Conservation (phyloP, 257 asterid genomes). For the Linaria vulgaris region DNA sequence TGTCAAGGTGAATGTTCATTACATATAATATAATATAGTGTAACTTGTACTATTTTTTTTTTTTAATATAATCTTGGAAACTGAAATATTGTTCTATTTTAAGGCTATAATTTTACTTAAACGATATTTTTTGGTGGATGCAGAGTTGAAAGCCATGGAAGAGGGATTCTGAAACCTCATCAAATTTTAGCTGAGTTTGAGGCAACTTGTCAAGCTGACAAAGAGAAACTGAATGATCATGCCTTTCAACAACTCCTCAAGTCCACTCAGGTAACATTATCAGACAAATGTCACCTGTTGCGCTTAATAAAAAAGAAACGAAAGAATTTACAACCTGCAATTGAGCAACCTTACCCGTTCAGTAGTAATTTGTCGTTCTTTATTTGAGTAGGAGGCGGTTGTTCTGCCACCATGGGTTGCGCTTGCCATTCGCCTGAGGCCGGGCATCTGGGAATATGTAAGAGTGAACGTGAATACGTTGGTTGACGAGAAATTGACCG, state of each 20-base stretch:
- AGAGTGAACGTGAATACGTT: constrained; percentile 72
- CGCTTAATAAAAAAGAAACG: too few species aligned
- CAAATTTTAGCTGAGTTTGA: constrained; percentile 85
- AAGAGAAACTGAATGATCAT: constrained; percentile 55
- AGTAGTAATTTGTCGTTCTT: not conserved
- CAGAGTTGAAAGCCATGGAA: constrained; percentile 83
- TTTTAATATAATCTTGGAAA: too few species aligned
- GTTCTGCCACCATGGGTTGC: constrained; percentile 95
- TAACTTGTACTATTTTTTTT: too few species aligned
- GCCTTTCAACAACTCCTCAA: constrained; percentile 77
- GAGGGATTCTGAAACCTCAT: constrained; percentile 83
- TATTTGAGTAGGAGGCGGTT: constrained; percentile 65
- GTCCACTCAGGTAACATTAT: constrained; percentile 66
- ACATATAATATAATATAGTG: not conserved
- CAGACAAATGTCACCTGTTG: not conserved
- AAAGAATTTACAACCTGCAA: too few species aligned
- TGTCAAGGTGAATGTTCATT: constrained; percentile 47
- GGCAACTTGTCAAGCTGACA: constrained; percentile 51
- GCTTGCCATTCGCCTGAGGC: constrained; percentile 87
- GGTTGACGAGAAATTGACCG: constrained; percentile 72
- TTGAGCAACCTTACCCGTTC: too few species aligned
- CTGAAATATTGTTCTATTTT: too few species aligned
- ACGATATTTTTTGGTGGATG: not conserved
- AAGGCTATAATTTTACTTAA: not conserved
- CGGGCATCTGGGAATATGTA: constrained; percentile 92